Evolutionary conservation across 2,329 filamentous ascomycete genomes (phyloP).

Genomic region (Rhynchosporium secalis): DNA sequence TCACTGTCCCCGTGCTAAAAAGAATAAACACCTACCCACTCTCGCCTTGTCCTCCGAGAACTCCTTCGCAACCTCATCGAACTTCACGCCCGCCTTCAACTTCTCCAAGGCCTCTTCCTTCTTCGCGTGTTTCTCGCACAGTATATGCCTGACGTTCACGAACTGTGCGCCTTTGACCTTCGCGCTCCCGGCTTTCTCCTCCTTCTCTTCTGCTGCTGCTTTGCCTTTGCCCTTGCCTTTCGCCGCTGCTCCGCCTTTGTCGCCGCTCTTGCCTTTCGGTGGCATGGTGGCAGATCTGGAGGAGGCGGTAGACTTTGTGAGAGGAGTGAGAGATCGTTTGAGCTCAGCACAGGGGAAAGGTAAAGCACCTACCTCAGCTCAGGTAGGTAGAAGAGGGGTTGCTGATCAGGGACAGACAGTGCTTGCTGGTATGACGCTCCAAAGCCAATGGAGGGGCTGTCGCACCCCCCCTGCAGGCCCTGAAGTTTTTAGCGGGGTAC

Average conservation of each 20-base stretch:
- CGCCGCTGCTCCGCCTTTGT: slow-evolving; percentile 33
- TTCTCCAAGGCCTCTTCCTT: slow-evolving; percentile 75
- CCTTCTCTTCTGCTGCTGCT: slow-evolving; percentile 45
- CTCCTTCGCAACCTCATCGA: slow-evolving; percentile 71
- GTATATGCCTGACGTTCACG: slow-evolving; percentile 74
- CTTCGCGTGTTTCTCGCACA: slow-evolving; percentile 73
- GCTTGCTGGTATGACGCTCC: background rate
- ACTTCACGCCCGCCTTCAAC: slow-evolving; percentile 65
- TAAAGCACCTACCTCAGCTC: too few relatives aligned
- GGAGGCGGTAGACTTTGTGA: background rate
- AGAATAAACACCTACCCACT: slow-evolving; percentile 48
- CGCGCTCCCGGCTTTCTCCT: slow-evolving; percentile 39
- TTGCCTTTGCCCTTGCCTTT: slow-evolving; percentile 42
- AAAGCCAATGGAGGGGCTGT: slow-evolving; percentile 18
- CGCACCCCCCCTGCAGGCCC: background rate
- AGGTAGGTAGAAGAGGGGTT: background rate
- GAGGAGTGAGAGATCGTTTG: background rate
- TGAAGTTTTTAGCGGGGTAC: slow-evolving; percentile 9
- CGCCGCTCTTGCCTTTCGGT: slow-evolving; percentile 36
- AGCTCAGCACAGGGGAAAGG: background rate
- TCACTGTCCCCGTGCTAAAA: background rate
- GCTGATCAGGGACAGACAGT: slow-evolving; percentile 2
- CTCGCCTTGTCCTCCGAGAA: slow-evolving; percentile 78
- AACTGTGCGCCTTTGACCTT: slow-evolving; percentile 61
- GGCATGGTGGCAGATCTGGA: slow-evolving; percentile 30